Evolutionary conservation across 1,284 basidiomycete species (phyloP), one percentile per base, ranked within the genome.

Genomic region (Dichomitus squalens): DNA sequence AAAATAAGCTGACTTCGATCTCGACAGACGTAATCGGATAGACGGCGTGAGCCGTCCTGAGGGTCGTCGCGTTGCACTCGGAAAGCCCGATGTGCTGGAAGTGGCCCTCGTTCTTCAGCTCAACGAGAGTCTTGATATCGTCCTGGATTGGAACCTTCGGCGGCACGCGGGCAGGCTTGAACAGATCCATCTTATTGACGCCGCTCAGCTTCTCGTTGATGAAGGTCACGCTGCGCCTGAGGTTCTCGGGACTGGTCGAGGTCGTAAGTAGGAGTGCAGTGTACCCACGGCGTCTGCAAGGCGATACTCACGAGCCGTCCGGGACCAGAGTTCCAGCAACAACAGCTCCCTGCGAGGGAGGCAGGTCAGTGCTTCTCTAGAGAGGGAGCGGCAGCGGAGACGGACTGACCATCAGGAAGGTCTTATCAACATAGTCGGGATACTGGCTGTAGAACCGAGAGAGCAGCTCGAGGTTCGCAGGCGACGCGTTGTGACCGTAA

Each of bases 1-100:
- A 71, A 74, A 79, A 83, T 8, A 80, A 73, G 49, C 79, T 81
- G 41, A 83, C 72, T 68, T 84, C 83, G 55, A 83, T 80, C 67
- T 85, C 36, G 11, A 50, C 34, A 2, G 25, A 14, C 20, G 49
- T 38, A 25, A 40, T 35, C 40, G 39, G 49, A 12, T 40, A 35
- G 18, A 44, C 16, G 16, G 52, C 74, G 55, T 77, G 55, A 3
- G 51, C 66, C 31, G 76, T 72, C 12, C 77, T 70, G 11, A 85
- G 68, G 0, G 81, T 81, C 21, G 70, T 75, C 1, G 78, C 79
- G 7, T 72, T 72, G 55, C 75, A 77, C 64, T 84, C 82, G 21
- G 78, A 81, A 47, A 82, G 59, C 5, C 80, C 80, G 33, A 82
- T 76, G 63, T 41, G 29, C 14, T 77, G 73, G 57, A 79, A 49